Conservation (phyloP, 164 flowering plant genomes). For the Nymphaea thermarum region DNA sequence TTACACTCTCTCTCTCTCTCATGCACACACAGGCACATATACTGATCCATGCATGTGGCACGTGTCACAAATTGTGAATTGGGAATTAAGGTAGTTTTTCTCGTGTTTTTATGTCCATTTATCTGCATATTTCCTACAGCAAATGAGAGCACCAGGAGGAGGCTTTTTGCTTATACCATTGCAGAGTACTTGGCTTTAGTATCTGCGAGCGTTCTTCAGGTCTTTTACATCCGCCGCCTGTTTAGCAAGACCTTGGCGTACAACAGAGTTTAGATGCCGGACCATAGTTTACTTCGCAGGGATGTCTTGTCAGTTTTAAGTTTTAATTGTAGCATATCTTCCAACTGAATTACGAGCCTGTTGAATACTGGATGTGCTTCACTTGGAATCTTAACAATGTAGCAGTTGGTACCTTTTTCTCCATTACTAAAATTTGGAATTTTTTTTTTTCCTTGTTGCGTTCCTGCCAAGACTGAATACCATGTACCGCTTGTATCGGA, state of each 20-base stretch:
- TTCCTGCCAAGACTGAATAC: too few relatives aligned
- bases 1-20: background rate
- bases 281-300: background rate
- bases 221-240: conserved; percentile 61
- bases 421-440: too few relatives aligned
- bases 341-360: background rate
- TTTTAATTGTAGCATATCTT: background rate
- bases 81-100: background rate
- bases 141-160: conserved; percentile 92
- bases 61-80: background rate
- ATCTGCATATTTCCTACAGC: conserved; percentile 32
- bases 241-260: conserved; percentile 93
- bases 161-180: conserved; percentile 68
- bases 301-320: too few relatives aligned
- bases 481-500: too few relatives aligned
- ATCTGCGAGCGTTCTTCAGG: conserved; percentile 64
- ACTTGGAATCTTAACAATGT: too few relatives aligned
- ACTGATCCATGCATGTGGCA: too few relatives aligned
- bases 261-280: conserved; percentile 51
- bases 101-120: background rate
- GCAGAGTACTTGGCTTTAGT: conserved; percentile 67
- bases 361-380: too few relatives aligned
- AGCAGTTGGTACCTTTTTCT: too few relatives aligned
- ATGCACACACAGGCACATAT: background rate
- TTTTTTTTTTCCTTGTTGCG: too few relatives aligned